phyloP scores from a whole-genome alignment of 768 basidiomycete genomes.

The Suillus paluster region DNA sequence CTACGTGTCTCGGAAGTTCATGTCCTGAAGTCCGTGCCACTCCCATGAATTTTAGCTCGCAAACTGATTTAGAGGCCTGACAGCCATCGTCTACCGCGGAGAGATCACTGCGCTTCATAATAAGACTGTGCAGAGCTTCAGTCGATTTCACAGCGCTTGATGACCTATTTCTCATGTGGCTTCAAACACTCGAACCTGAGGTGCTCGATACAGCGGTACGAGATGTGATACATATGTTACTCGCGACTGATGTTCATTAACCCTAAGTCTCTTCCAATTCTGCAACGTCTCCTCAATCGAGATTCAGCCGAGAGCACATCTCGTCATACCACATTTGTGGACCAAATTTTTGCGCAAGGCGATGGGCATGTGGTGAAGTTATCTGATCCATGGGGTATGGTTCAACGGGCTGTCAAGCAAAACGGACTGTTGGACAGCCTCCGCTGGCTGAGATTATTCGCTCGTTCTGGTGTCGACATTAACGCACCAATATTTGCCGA shows the following conservation, averaged over 20 bases:
- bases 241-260: conserved; percentile 2
- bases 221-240: conserved; percentile 6
- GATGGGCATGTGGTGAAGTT: conserved; percentile 33
- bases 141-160: conserved; percentile 64
- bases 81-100: conserved; percentile 36
- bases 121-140: conserved; percentile 55
- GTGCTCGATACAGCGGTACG: conserved; percentile 46
- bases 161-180: conserved; percentile 61
- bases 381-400: conserved; percentile 59
- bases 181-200: conserved; percentile 47
- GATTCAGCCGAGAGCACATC: conserved; percentile 48
- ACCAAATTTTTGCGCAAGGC: conserved; percentile 32
- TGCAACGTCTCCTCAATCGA: conserved; percentile 60
- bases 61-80: not conserved
- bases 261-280: conserved; percentile 52
- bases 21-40: not conserved
- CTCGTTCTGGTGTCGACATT: conserved; percentile 68
- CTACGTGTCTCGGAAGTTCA: conserved; percentile 19
- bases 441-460: conserved; percentile 63
- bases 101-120: conserved; percentile 52
- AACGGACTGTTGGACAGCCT: conserved; percentile 53
- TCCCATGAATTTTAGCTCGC: not conserved
- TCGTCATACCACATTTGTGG: conserved; percentile 42
- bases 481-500: conserved; percentile 54
- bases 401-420: conserved; percentile 47